These are phyloP conservation scores for Planoprotostelium fungivorum DNA, from an alignment of 78 protist genomes.

Conservation along the genomic window DNA sequence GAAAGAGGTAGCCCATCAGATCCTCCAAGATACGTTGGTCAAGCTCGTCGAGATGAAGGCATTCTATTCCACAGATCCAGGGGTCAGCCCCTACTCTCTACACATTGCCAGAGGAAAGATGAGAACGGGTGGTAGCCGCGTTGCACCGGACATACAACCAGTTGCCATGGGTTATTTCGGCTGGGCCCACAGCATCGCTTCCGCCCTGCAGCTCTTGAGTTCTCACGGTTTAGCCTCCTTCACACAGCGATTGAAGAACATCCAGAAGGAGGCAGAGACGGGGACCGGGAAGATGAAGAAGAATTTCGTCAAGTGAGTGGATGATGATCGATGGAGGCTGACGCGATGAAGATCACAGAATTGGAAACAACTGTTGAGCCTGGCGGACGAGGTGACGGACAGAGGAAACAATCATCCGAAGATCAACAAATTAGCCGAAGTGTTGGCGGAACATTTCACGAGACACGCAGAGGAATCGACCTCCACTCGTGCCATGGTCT, in stretches of 20 bases:
- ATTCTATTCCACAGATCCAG: background rate
- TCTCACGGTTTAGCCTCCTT: background rate
- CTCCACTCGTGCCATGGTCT: conserved; percentile 73
- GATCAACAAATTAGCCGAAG: background rate
- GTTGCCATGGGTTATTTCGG: background rate
- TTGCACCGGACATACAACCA: background rate
- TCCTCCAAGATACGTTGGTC: background rate
- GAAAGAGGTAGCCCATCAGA: background rate
- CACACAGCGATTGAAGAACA: background rate
- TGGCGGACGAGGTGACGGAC: background rate
- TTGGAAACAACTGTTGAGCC: background rate
- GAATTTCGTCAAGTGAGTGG: background rate
- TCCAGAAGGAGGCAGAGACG: background rate
- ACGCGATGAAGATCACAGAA: background rate
- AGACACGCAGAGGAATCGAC: background rate
- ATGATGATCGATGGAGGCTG: background rate
- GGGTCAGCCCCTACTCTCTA: background rate
- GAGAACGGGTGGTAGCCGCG: background rate
- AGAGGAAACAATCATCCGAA: conserved; percentile 16
- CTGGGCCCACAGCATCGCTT: background rate
- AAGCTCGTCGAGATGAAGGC: background rate
- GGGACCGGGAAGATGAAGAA: background rate
- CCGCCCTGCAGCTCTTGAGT: background rate
- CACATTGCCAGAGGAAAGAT: background rate
- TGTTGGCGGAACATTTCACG: background rate